Conservation (phyloP, 2,329 filamentous ascomycete genomes). For the Lecanicillium sp. region DNA sequence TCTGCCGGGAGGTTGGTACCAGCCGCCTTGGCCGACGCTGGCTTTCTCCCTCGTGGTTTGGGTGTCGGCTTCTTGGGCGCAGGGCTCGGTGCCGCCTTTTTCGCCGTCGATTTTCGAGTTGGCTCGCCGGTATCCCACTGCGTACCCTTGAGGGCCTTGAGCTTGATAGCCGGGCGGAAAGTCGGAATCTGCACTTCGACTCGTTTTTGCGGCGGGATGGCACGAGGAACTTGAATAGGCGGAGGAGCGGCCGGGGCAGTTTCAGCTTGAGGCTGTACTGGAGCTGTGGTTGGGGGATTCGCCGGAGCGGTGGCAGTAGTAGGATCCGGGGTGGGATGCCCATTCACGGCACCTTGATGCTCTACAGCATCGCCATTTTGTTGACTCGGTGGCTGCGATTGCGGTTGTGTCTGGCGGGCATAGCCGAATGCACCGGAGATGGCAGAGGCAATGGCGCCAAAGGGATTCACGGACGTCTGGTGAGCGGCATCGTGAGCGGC, state of each 20-base stretch:
- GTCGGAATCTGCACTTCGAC: conserved; percentile 2
- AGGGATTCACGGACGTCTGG: conserved; percentile 1
- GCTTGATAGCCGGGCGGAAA: conserved; percentile 26
- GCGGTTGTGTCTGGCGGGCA: conserved; percentile 11
- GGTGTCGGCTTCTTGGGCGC: conserved; percentile 7
- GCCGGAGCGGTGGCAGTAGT: conserved; percentile 4
- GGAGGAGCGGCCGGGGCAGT: conserved; percentile 2
- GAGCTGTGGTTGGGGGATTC: not conserved
- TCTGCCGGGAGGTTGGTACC: not conserved
- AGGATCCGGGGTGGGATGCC: not conserved
- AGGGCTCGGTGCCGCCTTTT: conserved; percentile 16
- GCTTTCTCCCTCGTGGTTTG: conserved; percentile 7
- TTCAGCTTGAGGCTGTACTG: not conserved
- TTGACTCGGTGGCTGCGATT: no score
- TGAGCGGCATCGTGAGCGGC: not conserved
- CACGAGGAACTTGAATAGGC: conserved; percentile 1
- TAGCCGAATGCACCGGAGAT: conserved; percentile 20
- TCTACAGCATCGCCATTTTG: not conserved
- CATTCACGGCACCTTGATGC: conserved; percentile 4
- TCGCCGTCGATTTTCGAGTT: conserved; percentile 9
- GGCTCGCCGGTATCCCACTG: conserved; percentile 27
- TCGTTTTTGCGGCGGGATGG: conserved; percentile 8
- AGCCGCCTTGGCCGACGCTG: not conserved
- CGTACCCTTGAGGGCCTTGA: conserved; percentile 27
- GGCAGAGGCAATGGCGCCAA: conserved; percentile 20